Conservation (phyloP, 495 filamentous ascomycete genomes). For the Lasiosphaeria miniovina region DNA sequence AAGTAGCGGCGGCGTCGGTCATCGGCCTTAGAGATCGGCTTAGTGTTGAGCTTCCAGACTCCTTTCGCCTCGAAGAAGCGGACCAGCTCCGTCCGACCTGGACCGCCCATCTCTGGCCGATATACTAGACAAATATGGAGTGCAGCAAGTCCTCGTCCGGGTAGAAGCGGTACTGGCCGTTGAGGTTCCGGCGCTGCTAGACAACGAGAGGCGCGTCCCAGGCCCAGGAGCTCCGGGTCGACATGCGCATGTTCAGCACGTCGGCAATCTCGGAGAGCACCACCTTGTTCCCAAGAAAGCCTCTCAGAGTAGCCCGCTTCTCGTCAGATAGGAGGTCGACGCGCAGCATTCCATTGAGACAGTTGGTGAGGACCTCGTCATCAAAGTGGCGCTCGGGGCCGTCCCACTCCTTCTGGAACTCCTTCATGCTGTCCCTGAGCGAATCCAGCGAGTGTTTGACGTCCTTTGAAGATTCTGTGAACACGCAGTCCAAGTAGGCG, state of each 20-base stretch:
- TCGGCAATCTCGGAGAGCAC: constrained; percentile 62
- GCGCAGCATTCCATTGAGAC: constrained; percentile 51
- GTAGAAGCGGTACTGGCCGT: constrained; percentile 64
- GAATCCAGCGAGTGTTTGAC: constrained; percentile 7
- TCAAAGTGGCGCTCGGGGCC: constrained; percentile 21
- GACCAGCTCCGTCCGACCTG: constrained; percentile 18
- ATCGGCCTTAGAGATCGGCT: constrained; percentile 23
- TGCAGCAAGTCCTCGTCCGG: constrained; percentile 69
- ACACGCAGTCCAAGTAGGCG: constrained; percentile 53
- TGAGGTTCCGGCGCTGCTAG: constrained; percentile 55
- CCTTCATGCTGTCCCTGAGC: constrained; percentile 6
- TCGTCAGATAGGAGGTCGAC: constrained; percentile 60
- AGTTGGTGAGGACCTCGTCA: constrained; percentile 16
- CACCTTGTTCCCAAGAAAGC: constrained; percentile 55
- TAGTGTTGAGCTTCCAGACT: constrained; percentile 33
- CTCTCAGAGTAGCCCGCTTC: constrained; percentile 54
- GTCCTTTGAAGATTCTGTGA: constrained; percentile 32
- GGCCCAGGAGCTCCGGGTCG: constrained; percentile 54
- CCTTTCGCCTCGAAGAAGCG: constrained; percentile 49
- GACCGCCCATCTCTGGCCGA: constrained; percentile 43
- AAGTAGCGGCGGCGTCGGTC: constrained; percentile 22
- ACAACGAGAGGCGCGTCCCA: constrained; percentile 44
- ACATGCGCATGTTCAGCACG: constrained; percentile 66
- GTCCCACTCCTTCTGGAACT: constrained; percentile 18
- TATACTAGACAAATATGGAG: constrained; percentile 60